A percentile compares a stretch with the other conserved stretches of the same genome.
phyloP scores from a whole-genome alignment of 257 asterid genomes.

The Nicotiana undulata region DNA sequence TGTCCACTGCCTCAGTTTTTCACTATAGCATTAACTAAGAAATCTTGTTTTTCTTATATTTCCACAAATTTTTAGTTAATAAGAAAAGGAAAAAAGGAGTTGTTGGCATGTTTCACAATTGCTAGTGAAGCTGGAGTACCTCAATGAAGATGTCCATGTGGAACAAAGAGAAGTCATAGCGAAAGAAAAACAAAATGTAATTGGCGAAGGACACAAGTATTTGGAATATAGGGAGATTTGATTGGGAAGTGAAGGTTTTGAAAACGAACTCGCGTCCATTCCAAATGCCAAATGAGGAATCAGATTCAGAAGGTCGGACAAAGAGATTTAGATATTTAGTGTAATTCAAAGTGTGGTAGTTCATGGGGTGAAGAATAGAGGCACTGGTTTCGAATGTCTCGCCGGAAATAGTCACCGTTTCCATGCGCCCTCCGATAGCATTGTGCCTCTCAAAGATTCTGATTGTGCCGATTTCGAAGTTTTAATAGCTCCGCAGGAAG shows the following conservation, averaged over 20 bases:
- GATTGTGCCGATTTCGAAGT: too few relatives aligned
- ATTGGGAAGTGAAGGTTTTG: constrained; percentile 49
- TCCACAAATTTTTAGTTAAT: too few relatives aligned
- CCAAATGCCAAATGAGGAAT: constrained; percentile 76
- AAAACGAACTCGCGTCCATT: constrained; percentile 55
- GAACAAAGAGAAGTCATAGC: constrained; percentile 71
- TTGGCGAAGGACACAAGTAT: constrained; percentile 48
- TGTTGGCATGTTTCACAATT: too few relatives aligned
- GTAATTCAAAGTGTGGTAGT: constrained; percentile 61
- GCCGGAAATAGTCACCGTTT: too few relatives aligned
- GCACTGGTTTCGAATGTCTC: too few relatives aligned
- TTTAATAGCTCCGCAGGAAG: too few relatives aligned
- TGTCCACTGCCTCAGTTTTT: too few relatives aligned
- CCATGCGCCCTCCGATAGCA: too few relatives aligned
- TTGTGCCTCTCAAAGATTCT: too few relatives aligned
- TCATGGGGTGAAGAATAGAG: constrained; percentile 86
- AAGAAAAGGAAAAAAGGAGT: too few relatives aligned
- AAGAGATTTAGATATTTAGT: constrained; percentile 42
- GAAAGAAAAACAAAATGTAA: constrained; percentile 38
- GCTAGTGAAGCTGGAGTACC: constrained; percentile 25
- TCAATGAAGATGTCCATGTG: constrained; percentile 66
- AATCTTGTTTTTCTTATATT: too few relatives aligned
- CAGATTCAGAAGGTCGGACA: constrained; percentile 19
- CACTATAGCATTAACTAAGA: too few relatives aligned
- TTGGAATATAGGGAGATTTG: constrained; percentile 38